Conservation (phyloP, 805 yeast species). For the Saccharomycopsis amapae region DNA sequence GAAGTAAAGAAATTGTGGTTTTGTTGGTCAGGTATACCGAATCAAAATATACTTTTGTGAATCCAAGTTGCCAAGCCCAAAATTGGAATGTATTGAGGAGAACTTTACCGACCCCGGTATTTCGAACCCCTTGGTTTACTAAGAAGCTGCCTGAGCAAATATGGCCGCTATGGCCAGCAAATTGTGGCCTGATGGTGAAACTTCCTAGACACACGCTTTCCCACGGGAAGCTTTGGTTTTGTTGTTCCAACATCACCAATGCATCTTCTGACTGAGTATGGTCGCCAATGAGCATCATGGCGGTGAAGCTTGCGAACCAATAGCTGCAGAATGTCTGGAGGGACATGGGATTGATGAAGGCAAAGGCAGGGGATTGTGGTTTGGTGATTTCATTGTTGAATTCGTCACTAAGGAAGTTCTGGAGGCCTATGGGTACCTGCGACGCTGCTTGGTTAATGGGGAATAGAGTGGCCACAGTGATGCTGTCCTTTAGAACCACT, state of each 20-base stretch:
- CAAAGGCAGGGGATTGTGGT: slow-evolving; percentile 72
- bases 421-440: slow-evolving; percentile 68
- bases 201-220: slow-evolving; percentile 89
- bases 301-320: slow-evolving; percentile 87
- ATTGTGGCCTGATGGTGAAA: slow-evolving; percentile 77
- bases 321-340: slow-evolving; percentile 70
- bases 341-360: slow-evolving; percentile 74
- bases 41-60: slow-evolving; percentile 76
- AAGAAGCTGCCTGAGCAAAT: slow-evolving; percentile 85
- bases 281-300: slow-evolving; percentile 74
- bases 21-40: slow-evolving; percentile 83
- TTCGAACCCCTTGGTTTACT: slow-evolving; percentile 89
- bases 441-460: slow-evolving; percentile 59
- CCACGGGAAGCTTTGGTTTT: slow-evolving; percentile 53
- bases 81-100: slow-evolving; percentile 75
- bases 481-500: slow-evolving; percentile 76
- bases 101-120: slow-evolving; percentile 85
- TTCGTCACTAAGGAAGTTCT: slow-evolving; percentile 83
- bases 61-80: slow-evolving; percentile 90
- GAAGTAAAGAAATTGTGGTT: slow-evolving; percentile 75
- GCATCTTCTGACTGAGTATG: slow-evolving; percentile 34
- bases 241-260: slow-evolving; percentile 18
- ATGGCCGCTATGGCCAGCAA: slow-evolving; percentile 89
- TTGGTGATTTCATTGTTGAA: slow-evolving; percentile 86
- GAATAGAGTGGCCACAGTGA: slow-evolving; percentile 87